Conservation (phyloP, 2,329 filamentous ascomycete genomes). For the Microcyclosporella mali region DNA sequence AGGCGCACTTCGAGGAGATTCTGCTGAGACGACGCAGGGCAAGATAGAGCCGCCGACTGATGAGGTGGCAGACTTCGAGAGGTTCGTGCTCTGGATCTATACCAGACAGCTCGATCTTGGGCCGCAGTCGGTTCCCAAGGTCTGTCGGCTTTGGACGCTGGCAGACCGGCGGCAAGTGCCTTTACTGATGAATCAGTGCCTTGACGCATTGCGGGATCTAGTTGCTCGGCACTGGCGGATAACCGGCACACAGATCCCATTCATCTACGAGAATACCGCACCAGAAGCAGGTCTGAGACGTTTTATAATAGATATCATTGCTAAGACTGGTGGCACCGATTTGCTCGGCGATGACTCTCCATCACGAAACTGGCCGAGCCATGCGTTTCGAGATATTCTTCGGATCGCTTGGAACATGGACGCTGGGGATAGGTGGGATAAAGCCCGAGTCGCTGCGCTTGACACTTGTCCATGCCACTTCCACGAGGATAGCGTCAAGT, state of each 20-base stretch:
- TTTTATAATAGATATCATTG: background rate
- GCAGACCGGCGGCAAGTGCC: conserved; percentile 11
- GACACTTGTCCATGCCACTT: conserved; percentile 4
- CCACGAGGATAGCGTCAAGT: conserved; percentile 5
- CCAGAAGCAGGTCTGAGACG: background rate
- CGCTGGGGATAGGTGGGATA: no score
- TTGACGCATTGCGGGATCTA: background rate
- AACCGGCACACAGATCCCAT: background rate
- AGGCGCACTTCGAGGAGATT: conserved; percentile 3
- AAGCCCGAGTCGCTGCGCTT: background rate
- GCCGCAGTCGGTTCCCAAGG: background rate
- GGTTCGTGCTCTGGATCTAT: conserved; percentile 12
- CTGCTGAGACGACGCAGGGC: conserved; percentile 7
- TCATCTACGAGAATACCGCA: conserved; percentile 7
- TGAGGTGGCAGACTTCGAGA: conserved; percentile 6
- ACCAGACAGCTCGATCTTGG: conserved; percentile 2
- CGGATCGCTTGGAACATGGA: conserved; percentile 3
- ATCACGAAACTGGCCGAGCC: background rate
- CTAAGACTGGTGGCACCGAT: background rate
- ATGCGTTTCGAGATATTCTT: conserved; percentile 3
- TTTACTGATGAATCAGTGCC: background rate
- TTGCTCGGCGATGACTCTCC: background rate
- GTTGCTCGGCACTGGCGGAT: background rate
- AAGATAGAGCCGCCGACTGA: conserved; percentile 6
- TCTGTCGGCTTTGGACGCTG: conserved; percentile 8